Evolutionary conservation across 768 basidiomycete genomes (phyloP).

Genomic region (Agaricus blazei): DNA sequence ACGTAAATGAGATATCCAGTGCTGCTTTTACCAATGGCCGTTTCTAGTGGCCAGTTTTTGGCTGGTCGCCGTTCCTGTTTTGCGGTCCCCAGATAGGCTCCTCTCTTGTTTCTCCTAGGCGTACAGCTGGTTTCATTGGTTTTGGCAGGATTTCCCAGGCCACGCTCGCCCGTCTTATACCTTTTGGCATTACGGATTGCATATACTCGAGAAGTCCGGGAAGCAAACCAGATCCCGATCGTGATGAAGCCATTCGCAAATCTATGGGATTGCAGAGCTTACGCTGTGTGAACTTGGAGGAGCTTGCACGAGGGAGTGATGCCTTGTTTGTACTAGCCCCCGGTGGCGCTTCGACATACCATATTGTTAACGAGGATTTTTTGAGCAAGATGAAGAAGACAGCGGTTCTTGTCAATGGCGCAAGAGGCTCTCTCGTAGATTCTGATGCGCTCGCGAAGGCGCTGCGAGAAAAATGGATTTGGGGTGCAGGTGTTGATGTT

Average conservation of each 20-base stretch:
- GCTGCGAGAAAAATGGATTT: constrained; percentile 72
- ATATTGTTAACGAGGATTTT: constrained; percentile 69
- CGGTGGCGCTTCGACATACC: constrained; percentile 63
- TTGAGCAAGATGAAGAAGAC: constrained; percentile 82
- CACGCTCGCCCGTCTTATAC: constrained; percentile 69
- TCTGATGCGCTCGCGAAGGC: constrained; percentile 84
- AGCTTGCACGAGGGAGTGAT: constrained; percentile 76
- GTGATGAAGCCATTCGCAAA: constrained; percentile 28
- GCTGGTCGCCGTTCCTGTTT: constrained; percentile 80
- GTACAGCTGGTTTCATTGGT: constrained; percentile 87
- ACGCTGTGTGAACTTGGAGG: constrained; percentile 53
- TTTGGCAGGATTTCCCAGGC: constrained; percentile 94
- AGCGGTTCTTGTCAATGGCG: constrained; percentile 79
- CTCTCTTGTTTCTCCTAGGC: constrained; percentile 38
- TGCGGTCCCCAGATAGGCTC: constrained; percentile 80
- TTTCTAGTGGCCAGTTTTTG: constrained; percentile 68
- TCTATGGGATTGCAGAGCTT: constrained; percentile 35
- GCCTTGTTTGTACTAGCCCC: constrained; percentile 82
- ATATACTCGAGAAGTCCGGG: constrained; percentile 62
- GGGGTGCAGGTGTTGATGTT: constrained; percentile 92
- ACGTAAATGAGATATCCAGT: constrained; percentile 16
- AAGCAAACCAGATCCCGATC: constrained; percentile 40
- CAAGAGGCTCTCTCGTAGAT: constrained; percentile 85
- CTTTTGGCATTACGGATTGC: constrained; percentile 76
- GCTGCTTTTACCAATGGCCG: not conserved